Percentiles rank a stretch among this genome's conserved stretches.
Conservation (phyloP, 2,329 filamentous ascomycete species). For the Neofusicoccum parvum region DNA sequence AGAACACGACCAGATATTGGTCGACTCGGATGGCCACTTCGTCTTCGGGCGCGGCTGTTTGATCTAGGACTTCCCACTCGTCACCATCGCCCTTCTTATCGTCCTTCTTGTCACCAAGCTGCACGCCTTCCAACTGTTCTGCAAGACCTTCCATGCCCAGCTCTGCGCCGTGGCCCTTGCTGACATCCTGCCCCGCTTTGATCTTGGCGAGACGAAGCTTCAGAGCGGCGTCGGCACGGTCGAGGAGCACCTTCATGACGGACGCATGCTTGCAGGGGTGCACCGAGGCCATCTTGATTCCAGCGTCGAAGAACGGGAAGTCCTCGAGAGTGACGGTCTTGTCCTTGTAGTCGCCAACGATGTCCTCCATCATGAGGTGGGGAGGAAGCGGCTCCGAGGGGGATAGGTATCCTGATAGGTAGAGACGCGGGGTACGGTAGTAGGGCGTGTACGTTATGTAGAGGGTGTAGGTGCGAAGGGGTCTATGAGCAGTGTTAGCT, state of each 20-base stretch:
- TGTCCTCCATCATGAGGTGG: conserved; percentile 92
- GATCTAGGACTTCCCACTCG: conserved; percentile 64
- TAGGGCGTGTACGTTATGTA: conserved; percentile 98
- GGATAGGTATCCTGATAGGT: conserved; percentile 85
- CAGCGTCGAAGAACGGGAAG: conserved; percentile 90
- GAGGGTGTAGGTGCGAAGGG: conserved; percentile 90
- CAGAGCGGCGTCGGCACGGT: conserved; percentile 89
- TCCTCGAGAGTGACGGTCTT: conserved; percentile 98
- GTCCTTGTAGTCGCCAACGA: conserved; percentile 94
- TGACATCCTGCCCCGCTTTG: conserved; percentile 58
- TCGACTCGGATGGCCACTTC: conserved; percentile 85
- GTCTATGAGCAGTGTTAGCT: conserved; percentile 52
- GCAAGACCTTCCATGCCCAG: conserved; percentile 82
- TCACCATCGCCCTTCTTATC: conserved; percentile 51
- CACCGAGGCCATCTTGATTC: conserved; percentile 93
- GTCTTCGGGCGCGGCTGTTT: conserved; percentile 62
- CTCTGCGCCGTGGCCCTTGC: conserved; percentile 42
- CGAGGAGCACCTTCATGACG: conserved; percentile 96
- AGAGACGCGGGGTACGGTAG: conserved; percentile 93
- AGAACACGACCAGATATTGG: conserved; percentile 83
- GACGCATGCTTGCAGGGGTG: conserved; percentile 97
- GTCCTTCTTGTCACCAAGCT: conserved; percentile 53
- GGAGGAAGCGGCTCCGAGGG: conserved; percentile 80
- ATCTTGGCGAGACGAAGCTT: conserved; percentile 86
- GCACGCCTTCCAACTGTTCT: conserved; percentile 70